Evolutionary conservation across 2,329 filamentous ascomycete genomes (phyloP).

Genomic region (Fusarium vanettenii): DNA sequence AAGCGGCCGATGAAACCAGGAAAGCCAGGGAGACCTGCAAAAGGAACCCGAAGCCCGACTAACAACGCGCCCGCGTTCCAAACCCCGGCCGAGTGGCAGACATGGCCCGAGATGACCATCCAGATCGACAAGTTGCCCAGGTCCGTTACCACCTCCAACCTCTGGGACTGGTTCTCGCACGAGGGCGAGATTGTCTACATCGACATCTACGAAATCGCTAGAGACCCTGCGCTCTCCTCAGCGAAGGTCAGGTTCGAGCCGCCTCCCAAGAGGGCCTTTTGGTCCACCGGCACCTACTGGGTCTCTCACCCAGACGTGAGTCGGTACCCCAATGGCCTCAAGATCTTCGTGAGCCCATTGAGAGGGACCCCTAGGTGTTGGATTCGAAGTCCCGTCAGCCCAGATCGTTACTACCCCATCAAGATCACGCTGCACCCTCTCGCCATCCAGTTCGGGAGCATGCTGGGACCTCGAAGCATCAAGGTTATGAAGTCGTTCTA

Average conservation of each 20-base stretch:
- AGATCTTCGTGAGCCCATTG: slow-evolving; percentile 22
- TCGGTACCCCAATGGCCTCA: slow-evolving; percentile 34
- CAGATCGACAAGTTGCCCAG: slow-evolving; percentile 49
- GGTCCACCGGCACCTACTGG: slow-evolving; percentile 51
- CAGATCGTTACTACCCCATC: slow-evolving; percentile 43
- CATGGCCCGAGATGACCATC: slow-evolving; percentile 49
- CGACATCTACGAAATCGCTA: slow-evolving; percentile 57
- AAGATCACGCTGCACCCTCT: slow-evolving; percentile 56
- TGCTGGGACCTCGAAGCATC: slow-evolving; percentile 65
- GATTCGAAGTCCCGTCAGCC: slow-evolving; percentile 31
- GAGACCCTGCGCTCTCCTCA: slow-evolving; percentile 39
- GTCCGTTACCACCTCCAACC: slow-evolving; percentile 52
- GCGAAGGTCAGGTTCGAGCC: slow-evolving; percentile 68
- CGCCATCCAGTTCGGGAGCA: slow-evolving; percentile 71
- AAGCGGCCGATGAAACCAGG: neutral
- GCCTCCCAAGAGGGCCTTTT: slow-evolving; percentile 64
- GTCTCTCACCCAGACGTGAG: slow-evolving; percentile 40
- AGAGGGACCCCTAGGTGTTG: slow-evolving; percentile 17
- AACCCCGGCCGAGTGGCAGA: slow-evolving; percentile 44
- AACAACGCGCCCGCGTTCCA: neutral
- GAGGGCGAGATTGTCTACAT: slow-evolving; percentile 67
- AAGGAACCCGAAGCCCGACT: neutral
- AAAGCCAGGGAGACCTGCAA: neutral
- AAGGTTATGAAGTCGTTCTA: slow-evolving; percentile 64
- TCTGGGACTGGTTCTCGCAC: slow-evolving; percentile 64